These are phyloP conservation scores for Iberis pinnata DNA, from an alignment of 345 rosid genomes.

Conservation along the genomic window DNA sequence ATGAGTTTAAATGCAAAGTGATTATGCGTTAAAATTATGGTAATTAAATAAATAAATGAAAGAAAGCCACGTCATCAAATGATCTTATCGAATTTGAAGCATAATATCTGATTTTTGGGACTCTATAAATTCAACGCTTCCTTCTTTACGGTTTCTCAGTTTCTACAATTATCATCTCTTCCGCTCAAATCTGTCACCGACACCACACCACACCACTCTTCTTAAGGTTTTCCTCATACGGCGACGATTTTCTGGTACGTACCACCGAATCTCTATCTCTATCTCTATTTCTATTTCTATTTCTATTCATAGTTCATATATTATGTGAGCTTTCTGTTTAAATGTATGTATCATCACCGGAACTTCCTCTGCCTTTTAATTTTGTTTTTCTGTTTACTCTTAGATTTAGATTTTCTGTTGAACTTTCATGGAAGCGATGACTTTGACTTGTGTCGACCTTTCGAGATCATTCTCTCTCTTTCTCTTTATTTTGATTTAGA, in stretches of 20 bases:
- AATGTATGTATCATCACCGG: neutral
- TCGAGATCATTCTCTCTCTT: neutral
- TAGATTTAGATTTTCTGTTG: constrained; percentile 3
- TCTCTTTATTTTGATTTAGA: neutral
- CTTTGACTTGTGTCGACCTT: too few relatives aligned
- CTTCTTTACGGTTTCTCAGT: too few relatives aligned
- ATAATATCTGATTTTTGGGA: too few relatives aligned
- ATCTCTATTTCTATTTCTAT: neutral
- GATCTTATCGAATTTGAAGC: too few relatives aligned
- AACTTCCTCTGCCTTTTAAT: constrained; percentile 2
- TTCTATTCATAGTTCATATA: neutral
- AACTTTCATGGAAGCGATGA: too few relatives aligned
- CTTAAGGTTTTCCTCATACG: too few relatives aligned
- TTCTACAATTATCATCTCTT: neutral
- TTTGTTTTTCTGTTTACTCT: neutral
- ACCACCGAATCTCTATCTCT: neutral
- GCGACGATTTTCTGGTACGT: constrained; percentile 19
- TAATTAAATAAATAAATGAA: too few relatives aligned
- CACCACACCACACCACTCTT: too few relatives aligned
- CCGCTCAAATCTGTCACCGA: neutral
- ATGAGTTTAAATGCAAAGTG: too few relatives aligned
- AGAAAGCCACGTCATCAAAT: too few relatives aligned
- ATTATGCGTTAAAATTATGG: too few relatives aligned
- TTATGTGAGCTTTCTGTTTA: neutral
- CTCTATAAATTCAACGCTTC: too few relatives aligned